Percentiles rank a stretch among this genome's conserved stretches.
Conservation (phyloP, 331 rosid species). For the Erythrophleum ivorense region DNA sequence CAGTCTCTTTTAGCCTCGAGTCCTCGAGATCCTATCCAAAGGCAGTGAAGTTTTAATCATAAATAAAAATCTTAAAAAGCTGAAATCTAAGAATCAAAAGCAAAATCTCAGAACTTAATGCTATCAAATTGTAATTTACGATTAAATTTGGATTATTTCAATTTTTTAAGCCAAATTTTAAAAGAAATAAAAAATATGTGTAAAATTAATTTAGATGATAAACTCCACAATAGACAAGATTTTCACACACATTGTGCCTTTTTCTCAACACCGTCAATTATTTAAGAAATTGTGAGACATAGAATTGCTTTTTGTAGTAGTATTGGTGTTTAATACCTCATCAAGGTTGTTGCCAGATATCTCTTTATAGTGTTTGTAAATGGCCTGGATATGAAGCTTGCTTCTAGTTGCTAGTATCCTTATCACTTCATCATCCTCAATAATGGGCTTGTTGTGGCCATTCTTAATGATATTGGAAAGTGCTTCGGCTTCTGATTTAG, state of each 20-base stretch:
- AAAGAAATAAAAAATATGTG: too few relatives aligned
- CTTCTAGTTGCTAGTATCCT: constrained; percentile 82
- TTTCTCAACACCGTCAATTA: too few relatives aligned
- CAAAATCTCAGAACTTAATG: background rate
- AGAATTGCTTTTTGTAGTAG: too few relatives aligned
- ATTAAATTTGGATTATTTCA: too few relatives aligned
- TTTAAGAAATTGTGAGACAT: too few relatives aligned
- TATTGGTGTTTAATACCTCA: constrained; percentile 54
- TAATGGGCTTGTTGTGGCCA: constrained; percentile 49
- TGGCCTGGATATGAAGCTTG: constrained; percentile 65
- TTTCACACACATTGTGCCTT: too few relatives aligned
- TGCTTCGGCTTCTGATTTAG: constrained; percentile 70
- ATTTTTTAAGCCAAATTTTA: background rate
- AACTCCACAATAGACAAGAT: too few relatives aligned
- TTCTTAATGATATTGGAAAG: constrained; percentile 60
- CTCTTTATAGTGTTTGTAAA: constrained; percentile 71
- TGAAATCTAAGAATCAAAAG: background rate
- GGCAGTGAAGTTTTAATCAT: background rate
- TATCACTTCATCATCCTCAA: constrained; percentile 74
- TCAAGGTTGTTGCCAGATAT: constrained; percentile 63
- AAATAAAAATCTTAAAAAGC: background rate
- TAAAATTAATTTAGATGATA: too few relatives aligned
- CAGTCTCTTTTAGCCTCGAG: constrained; percentile 63
- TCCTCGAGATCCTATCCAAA: constrained; percentile 66
- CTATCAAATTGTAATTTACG: background rate